phyloP scores from a whole-genome alignment of 441 rosid genomes.

The Adansonia grandidieri region DNA sequence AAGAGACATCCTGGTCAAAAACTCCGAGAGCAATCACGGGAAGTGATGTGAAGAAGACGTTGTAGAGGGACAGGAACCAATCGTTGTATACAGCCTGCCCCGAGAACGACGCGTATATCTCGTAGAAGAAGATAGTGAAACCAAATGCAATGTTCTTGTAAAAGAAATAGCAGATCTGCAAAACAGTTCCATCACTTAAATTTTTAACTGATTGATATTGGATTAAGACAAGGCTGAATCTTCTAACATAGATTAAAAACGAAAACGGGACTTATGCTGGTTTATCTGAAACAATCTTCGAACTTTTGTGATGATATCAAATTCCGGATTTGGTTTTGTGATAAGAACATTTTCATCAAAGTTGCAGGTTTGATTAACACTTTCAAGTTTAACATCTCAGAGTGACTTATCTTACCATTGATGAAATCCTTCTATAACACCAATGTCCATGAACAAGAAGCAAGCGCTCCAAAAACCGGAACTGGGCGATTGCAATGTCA shows the following conservation, averaged over 20 bases:
- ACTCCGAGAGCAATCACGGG: conserved; percentile 96
- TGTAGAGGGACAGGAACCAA: conserved; percentile 82
- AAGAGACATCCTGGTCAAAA: conserved; percentile 88
- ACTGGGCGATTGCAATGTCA: conserved; percentile 85
- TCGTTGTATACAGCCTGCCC: conserved; percentile 86
- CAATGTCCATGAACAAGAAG: conserved; percentile 95
- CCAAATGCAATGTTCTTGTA: conserved; percentile 96
- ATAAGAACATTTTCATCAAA: conserved; percentile 12
- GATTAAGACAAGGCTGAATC: not conserved
- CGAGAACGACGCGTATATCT: conserved; percentile 83
- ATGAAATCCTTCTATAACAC: conserved; percentile 93
- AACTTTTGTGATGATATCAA: not conserved
- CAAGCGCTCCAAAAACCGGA: conserved; percentile 79
- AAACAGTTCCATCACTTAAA: conserved; percentile 27
- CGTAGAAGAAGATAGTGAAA: conserved; percentile 82
- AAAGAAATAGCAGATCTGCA: conserved; percentile 94
- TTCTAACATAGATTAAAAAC: not conserved
- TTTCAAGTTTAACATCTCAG: not conserved
- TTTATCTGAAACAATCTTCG: not conserved
- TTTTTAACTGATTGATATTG: not conserved
- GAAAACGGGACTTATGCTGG: not conserved
- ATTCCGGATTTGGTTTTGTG: not conserved
- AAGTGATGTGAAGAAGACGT: conserved; percentile 95
- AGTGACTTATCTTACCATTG: conserved; percentile 59
- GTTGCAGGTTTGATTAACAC: not conserved